Base-by-base conservation (phyloP, 2,329 filamentous ascomycete species). In the Xylaria hypoxylon region DNA sequence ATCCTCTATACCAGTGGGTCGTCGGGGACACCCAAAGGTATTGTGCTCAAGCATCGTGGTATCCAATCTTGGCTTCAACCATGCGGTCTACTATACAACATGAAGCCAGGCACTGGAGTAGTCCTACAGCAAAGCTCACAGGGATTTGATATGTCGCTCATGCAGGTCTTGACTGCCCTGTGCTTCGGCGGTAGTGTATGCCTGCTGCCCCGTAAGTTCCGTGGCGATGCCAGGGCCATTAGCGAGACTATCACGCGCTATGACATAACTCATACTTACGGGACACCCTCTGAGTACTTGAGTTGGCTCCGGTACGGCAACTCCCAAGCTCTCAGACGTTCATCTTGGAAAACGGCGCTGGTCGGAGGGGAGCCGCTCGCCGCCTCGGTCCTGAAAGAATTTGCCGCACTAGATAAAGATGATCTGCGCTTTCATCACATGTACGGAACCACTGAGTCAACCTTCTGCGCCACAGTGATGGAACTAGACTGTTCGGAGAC, bases 111-210 rank as follows among this genome's bases (percentile, higher is more conserved):
- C 17, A 17, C 8, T 7, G 57, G 24, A 1, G 75, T 66, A 0
- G 73, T 79, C 0, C 73, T 83, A 0, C 79, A 82, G 60, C 80
- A 83, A 64, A 80, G 74, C 17, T 74, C 80, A 1, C 74, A 74
- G 38, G 74, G 75, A 4, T 83, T 83, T 66, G 81, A 84, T 57
- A 69, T 81, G 64, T 80, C 80, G 1, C 51, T 82, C 1, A 67
- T 69, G 2, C 79, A 83, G 67, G 75, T 77, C 17, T 75, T 81
- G 56, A 69, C 70, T 11, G 77, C 77, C 1, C 70, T 83, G 5
- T 67, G 70, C 17, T 75, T 74, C 31, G 81, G 81, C 0, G 80
- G 77, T 2, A 75, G 64, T 2, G 59, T 83, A 2, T 66, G 75
- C 26, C 70, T 84, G 5, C 79, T 75, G 0, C 72, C 78, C 0